Conservation (phyloP, 2,329 filamentous ascomycete genomes). For the Myriosclerotinia duriaeana region DNA sequence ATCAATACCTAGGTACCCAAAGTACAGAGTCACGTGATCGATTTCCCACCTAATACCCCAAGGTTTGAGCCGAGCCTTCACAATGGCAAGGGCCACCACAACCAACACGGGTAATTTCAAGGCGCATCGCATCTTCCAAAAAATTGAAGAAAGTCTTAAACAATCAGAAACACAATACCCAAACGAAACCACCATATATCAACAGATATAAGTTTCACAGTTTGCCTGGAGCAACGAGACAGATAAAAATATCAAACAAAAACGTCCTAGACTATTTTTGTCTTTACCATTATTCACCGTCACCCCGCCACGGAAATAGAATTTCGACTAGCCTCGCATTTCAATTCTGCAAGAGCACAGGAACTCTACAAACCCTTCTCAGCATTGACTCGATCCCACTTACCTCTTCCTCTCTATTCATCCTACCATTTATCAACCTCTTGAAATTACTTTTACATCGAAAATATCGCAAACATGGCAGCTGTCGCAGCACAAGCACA, state of each 20-base stretch:
- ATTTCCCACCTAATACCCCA: background rate
- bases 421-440: slow-evolving; percentile 15
- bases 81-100: slow-evolving; percentile 14
- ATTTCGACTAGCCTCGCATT: slow-evolving; percentile 23
- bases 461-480: slow-evolving; percentile 33
- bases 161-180: background rate
- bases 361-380: slow-evolving; percentile 8
- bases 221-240: slow-evolving; percentile 22
- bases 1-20: background rate
- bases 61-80: slow-evolving; percentile 19
- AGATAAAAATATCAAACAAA: background rate
- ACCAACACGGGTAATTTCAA: background rate
- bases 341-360: slow-evolving; percentile 21
- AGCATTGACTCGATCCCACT: slow-evolving; percentile 9
- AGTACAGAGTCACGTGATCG: background rate
- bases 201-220: background rate
- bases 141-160: slow-evolving; percentile 18
- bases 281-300: slow-evolving; percentile 4
- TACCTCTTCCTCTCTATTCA: background rate
- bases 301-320: slow-evolving; percentile 20
- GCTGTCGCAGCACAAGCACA: slow-evolving; percentile 32
- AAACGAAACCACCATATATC: background rate
- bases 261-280: slow-evolving; percentile 2
- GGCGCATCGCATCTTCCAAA: slow-evolving; percentile 9
- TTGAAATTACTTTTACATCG: slow-evolving; percentile 8